Conservation (phyloP, 108 stramenopile genomes). For the Nitzschia putrida region DNA sequence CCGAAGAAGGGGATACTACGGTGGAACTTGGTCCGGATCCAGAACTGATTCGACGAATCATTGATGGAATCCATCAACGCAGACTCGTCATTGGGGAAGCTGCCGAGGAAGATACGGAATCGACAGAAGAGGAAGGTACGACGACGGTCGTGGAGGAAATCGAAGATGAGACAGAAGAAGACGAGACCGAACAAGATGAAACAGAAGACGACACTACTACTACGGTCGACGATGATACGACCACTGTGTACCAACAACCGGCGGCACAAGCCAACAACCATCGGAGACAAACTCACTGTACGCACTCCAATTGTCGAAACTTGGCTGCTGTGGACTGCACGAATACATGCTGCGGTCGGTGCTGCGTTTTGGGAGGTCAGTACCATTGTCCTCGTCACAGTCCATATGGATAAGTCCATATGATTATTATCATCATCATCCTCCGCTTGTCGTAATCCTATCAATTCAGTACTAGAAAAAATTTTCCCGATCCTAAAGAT, state of each 20-base stretch:
- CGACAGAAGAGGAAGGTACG: conserved; percentile 13
- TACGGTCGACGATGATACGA: not conserved
- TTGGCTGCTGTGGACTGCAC: conserved; percentile 41
- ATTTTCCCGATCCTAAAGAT: too few relatives aligned
- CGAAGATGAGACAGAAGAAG: conserved; percentile 16
- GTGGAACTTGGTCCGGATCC: too few relatives aligned
- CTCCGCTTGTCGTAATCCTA: too few relatives aligned
- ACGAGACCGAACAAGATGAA: not conserved
- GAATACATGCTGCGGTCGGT: conserved; percentile 42
- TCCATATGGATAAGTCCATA: conserved; percentile 2
- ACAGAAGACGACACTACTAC: not conserved
- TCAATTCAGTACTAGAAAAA: too few relatives aligned
- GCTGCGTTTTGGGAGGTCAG: conserved; percentile 41
- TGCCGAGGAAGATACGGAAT: conserved; percentile 13
- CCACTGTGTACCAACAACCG: not conserved
- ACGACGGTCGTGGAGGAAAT: conserved; percentile 3
- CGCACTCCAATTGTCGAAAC: conserved; percentile 32
- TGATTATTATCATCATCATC: too few relatives aligned
- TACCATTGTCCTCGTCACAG: conserved; percentile 44
- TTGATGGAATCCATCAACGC: too few relatives aligned
- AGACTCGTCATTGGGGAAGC: not conserved
- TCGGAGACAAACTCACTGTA: not conserved
- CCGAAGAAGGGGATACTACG: too few relatives aligned
- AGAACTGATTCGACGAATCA: too few relatives aligned
- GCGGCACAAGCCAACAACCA: not conserved